These are phyloP conservation scores for Eucalyptus marginata DNA, from an alignment of 345 rosid genomes.

Conservation along the genomic window DNA sequence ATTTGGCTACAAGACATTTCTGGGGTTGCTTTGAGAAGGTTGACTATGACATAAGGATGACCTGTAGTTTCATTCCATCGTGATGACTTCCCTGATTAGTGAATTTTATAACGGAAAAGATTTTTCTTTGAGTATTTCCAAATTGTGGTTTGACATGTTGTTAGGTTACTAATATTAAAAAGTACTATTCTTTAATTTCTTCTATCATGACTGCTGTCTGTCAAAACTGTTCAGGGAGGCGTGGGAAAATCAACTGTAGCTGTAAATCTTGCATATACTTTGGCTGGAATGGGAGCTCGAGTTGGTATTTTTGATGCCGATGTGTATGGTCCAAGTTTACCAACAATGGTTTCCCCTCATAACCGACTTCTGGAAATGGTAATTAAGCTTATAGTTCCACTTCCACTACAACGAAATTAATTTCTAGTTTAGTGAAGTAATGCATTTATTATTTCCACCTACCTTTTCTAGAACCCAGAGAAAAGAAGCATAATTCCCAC, in stretches of 20 bases:
- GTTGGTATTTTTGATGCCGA: slow-evolving; percentile 95
- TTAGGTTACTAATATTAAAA: not conserved
- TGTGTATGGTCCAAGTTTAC: slow-evolving; percentile 94
- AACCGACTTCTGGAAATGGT: slow-evolving; percentile 78
- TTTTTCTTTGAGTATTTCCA: too few species aligned
- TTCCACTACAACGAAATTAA: not conserved
- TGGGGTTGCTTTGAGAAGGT: not conserved
- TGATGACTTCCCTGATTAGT: too few species aligned
- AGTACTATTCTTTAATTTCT: not conserved
- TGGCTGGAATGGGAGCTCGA: slow-evolving; percentile 93
- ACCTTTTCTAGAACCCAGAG: slow-evolving; percentile 62
- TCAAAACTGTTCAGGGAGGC: slow-evolving; percentile 77
- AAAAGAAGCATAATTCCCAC: slow-evolving; percentile 79
- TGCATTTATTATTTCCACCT: not conserved
- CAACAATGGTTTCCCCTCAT: slow-evolving; percentile 94
- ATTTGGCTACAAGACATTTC: not conserved
- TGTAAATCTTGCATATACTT: slow-evolving; percentile 85
- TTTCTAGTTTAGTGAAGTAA: not conserved
- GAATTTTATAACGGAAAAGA: too few species aligned
- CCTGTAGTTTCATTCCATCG: too few species aligned
- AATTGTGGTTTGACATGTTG: too few species aligned
- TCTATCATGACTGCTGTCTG: slow-evolving; percentile 15
- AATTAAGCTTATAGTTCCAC: not conserved
- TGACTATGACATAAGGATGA: not conserved
- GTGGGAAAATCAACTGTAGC: slow-evolving; percentile 95